A percentile compares a stretch with the other conserved stretches of the same genome.
phyloP scores from a whole-genome alignment of 176 grass and related monocot genomes.

The Oryza brachyantha region DNA sequence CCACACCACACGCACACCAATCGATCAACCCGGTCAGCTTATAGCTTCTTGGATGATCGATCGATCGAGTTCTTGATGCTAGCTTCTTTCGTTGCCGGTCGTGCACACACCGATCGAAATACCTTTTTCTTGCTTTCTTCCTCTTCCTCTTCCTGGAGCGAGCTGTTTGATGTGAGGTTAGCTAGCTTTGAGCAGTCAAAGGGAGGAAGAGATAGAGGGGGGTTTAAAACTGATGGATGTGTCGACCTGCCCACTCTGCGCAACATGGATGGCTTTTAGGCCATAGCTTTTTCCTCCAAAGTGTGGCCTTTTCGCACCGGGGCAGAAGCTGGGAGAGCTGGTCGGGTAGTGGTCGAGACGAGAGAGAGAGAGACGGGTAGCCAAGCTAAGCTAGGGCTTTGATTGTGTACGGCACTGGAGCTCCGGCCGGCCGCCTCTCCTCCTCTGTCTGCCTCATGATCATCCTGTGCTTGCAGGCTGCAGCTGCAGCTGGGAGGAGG shows the following conservation, averaged over 20 bases:
- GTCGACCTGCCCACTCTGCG: constrained; percentile 32
- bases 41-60: constrained; percentile 9
- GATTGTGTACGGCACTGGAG: constrained; percentile 39
- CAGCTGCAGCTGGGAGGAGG: too few relatives aligned
- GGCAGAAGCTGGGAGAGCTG: not conserved
- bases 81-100: too few relatives aligned
- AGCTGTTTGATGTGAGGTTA: not conserved
- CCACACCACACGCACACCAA: too few relatives aligned
- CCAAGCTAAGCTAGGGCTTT: constrained; percentile 23
- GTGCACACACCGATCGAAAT: not conserved
- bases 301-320: constrained; percentile 42
- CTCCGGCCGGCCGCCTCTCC: not conserved
- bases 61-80: not conserved
- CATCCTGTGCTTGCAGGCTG: not conserved
- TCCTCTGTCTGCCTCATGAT: not conserved
- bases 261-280: constrained; percentile 36
- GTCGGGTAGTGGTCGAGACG: constrained; percentile 48
- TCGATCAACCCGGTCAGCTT: not conserved
- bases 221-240: constrained; percentile 24
- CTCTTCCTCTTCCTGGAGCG: not conserved
- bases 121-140: constrained; percentile 5
- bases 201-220: not conserved
- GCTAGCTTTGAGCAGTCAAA: constrained; percentile 39
- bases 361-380: constrained; percentile 26
- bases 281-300: not conserved